Evolutionary conservation across 2,329 filamentous ascomycete species (phyloP).

Genomic region (Colletotrichum sp.): DNA sequence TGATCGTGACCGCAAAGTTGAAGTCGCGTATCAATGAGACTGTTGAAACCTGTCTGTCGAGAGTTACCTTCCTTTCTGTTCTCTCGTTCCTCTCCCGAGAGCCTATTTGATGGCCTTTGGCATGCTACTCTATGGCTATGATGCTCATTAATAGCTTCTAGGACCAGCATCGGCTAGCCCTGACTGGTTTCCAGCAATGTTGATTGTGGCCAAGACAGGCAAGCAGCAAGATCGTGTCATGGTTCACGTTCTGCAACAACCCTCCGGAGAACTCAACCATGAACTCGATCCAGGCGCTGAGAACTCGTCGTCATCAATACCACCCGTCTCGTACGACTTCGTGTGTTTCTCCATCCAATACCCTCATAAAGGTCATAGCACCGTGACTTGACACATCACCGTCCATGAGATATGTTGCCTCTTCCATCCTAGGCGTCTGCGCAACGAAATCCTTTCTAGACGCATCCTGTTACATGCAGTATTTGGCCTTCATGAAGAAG

Average conservation of each 20-base stretch:
- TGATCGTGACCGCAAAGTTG: not conserved
- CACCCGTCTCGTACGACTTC: rapidly evolving
- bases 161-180: not conserved
- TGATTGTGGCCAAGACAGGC: not conserved
- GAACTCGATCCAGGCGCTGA: not conserved
- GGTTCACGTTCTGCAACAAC: not conserved
- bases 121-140: not conserved
- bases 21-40: not conserved
- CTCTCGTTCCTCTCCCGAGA: not conserved
- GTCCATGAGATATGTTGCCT: not conserved
- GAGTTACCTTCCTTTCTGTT: too few species aligned
- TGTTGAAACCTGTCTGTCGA: not conserved
- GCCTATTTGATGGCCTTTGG: not conserved
- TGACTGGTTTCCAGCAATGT: not conserved
- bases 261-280: not conserved
- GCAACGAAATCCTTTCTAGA: not conserved
- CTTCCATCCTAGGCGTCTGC: not conserved
- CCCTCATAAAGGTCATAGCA: rapidly evolving
- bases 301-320: not conserved
- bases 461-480: not conserved
- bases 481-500: not conserved
- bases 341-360: not conserved
- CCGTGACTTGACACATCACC: rapidly evolving
- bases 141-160: not conserved
- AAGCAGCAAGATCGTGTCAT: not conserved